Evolutionary conservation across 2,329 filamentous ascomycete species (phyloP), one percentile per base, ranked within the genome.

Genomic region (Geosmithia putterillii): DNA sequence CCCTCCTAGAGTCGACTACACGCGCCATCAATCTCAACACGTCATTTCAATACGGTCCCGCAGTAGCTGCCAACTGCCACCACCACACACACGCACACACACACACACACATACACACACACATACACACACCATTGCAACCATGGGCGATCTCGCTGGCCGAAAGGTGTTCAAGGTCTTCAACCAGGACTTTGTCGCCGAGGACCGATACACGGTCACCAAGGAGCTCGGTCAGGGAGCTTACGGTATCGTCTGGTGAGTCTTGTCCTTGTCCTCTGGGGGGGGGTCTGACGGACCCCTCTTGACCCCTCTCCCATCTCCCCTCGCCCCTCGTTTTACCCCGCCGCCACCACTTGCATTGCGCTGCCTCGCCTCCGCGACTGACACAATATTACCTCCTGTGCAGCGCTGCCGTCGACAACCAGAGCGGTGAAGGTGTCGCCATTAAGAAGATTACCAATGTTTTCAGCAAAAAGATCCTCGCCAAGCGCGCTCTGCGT

Each of bases 401-500:
- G 53, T 51, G 32, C 61, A 95, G 89, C 65, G 90, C 92, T 47
- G 92, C 92, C 44, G 86, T 87, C 52, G 95, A 96, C 73, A 82
- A 80, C 60, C 80, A 88, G 63, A 94, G 85, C 25, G 83, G 80
- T 57, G 92, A 98, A 62, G 89, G 90, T 36, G 89, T 98, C 49
- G 92, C 92, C 56, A 92, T 98, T 73, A 98, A 98, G 70, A 98
- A 98, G 69, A 87, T 98, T 62, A 98, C 92, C 71, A 98, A 98
- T 84, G 90, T 98, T 56, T 98, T 98, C 68, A 95, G 88, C 76
- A 98, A 98, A 72, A 96, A 96, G 79, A 98, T 98, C 54, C 76
- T 98, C 52, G 92, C 92, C 56, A 98, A 98, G 80, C 86, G 92
- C 59, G 92, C 92, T 41, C 67, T 98, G 72, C 81, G 92, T 64